Base-by-base conservation (phyloP, 2,329 filamentous ascomycete species). In the Monilinia aucupariae region DNA sequence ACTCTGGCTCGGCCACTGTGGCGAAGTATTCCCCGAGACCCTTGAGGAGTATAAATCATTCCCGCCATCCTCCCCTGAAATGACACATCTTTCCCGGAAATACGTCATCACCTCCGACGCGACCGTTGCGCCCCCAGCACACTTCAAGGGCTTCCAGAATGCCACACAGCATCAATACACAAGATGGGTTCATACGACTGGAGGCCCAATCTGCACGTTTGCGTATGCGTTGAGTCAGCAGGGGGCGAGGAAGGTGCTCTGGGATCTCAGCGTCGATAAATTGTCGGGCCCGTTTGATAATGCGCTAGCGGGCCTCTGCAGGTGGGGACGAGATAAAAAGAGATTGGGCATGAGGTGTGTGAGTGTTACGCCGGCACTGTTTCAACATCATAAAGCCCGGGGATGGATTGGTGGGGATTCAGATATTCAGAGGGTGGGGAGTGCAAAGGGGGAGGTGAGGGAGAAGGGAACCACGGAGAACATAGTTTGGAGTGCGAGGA, bases 241-340 rank as follows among this genome's bases (percentile, higher is more conserved):
- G 13, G 69, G 69, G 1, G 69, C 69, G 4, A 80, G 83, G 68
- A 86, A 86, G 73, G 82, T 86, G 20, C 80, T 83, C 61, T 86
- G 82, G 74, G 83, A 86, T 68, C 76, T 87, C 8, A 84, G 84
- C 63, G 56, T 68, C 3, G 72, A 75, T 64, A 69, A 71, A 37
- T 66, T 74, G 2, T 59, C 56, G 0, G 71, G 69, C 0, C 67
- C 73, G 0, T 74, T 75, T 49, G 74, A 76, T 56, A 75, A 75
- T 54, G 70, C 72, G 6, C 68, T 75, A 0, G 72, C 73, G 7
- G 67, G 49, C 2, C 4, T 61, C 4, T 61, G 59, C 47, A 37
- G 59, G 34, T 61, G 59, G 59, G 59, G 59, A 5, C 13, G 49
- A 20, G 27, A 53, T 54, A 15, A 20, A 4, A 65, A 9, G 5